Percentiles rank a stretch among this genome's conserved stretches.
phyloP scores from a whole-genome alignment of 2,329 filamentous ascomycete species.

The Pseudocercospora musae region DNA sequence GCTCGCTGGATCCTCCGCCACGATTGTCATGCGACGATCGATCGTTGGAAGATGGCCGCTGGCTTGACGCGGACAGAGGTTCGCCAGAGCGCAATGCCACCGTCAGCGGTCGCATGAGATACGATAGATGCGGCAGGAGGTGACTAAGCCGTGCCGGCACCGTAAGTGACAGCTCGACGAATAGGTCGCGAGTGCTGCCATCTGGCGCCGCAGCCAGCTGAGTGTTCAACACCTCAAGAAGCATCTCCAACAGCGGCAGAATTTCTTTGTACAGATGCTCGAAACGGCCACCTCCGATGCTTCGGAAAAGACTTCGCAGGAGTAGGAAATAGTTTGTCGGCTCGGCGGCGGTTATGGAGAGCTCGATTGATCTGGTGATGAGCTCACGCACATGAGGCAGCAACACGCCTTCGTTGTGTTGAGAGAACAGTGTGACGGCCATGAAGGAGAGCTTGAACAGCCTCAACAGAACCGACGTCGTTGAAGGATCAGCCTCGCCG shows the following conservation, averaged over 20 bases:
- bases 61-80: constrained; percentile 42
- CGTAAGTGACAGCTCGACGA: constrained; percentile 93
- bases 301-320: constrained; percentile 85
- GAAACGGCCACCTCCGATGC: constrained; percentile 94
- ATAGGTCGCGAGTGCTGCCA: constrained; percentile 86
- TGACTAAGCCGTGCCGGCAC: constrained; percentile 94
- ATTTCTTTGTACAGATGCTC: constrained; percentile 99
- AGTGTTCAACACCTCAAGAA: constrained; percentile 95
- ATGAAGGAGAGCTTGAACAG: constrained; percentile 99
- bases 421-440: constrained; percentile 94
- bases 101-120: constrained; percentile 95
- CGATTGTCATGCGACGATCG: constrained; percentile 22
- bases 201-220: constrained; percentile 86
- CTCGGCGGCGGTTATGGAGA: constrained; percentile 92
- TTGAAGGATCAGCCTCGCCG: constrained; percentile 84
- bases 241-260: constrained; percentile 90
- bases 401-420: constrained; percentile 92
- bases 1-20: constrained; percentile 50
- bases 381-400: constrained; percentile 96
- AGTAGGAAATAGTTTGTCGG: constrained; percentile 99
- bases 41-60: constrained; percentile 22
- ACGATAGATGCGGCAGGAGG: constrained; percentile 88
- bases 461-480: constrained; percentile 85
- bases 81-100: constrained; percentile 81
- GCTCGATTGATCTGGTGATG: constrained; percentile 92